Conservation (phyloP, 2,329 filamentous ascomycete genomes). For the Ilyonectria mors-panacis region DNA sequence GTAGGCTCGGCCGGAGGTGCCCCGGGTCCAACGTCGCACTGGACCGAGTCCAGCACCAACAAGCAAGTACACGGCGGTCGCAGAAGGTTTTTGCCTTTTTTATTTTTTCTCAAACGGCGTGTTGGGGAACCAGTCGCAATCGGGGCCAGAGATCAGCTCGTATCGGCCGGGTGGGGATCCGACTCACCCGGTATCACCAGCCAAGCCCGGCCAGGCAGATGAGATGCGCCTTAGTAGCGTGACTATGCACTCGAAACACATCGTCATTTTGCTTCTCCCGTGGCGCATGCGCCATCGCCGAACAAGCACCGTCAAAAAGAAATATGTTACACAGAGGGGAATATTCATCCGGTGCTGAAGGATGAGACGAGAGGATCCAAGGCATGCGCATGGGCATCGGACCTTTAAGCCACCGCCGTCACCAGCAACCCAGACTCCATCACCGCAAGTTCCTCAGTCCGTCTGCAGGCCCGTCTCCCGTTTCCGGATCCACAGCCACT, state of each 20-base stretch:
- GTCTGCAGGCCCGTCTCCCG: not conserved
- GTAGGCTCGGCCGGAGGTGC: not conserved
- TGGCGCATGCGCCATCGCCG: constrained; percentile 16
- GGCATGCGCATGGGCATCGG: constrained; percentile 1
- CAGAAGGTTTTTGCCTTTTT: not conserved
- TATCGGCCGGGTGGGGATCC: not conserved
- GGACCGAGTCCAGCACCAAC: not conserved
- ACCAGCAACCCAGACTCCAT: not conserved
- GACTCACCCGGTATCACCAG: not conserved
- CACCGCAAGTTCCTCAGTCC: not conserved
- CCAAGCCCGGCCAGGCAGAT: constrained; percentile 1
- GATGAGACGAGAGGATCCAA: not conserved
- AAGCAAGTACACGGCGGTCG: not conserved
- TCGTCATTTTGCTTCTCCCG: constrained; percentile 6
- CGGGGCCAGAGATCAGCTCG: not conserved
- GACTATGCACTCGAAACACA: not conserved
- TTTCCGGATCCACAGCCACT: not conserved
- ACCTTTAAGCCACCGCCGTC: not conserved
- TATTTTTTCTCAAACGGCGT: not conserved
- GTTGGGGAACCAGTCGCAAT: not conserved
- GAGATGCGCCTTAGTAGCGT: constrained; percentile 9
- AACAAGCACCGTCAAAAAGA: not conserved
- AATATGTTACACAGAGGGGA: too few species aligned
- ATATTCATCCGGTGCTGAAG: not conserved
- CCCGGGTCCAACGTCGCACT: constrained; percentile 14